Conservation (phyloP, 257 asterid species). For the Capsicum rhomboideum region DNA sequence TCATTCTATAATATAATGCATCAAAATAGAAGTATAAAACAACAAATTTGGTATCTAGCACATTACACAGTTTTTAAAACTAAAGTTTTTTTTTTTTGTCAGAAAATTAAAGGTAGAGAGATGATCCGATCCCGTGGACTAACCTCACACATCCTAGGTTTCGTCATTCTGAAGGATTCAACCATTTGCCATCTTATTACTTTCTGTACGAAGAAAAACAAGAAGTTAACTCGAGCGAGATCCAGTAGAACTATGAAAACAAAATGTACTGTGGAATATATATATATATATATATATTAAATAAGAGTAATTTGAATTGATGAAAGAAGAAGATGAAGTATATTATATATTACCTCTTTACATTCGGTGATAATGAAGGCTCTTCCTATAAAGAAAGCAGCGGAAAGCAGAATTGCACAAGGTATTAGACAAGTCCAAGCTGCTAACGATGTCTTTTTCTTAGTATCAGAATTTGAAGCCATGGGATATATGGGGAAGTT, state of each 20-base stretch:
- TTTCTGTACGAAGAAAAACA: conserved; percentile 25
- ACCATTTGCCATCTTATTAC: conserved; percentile 26
- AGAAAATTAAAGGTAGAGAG: background rate
- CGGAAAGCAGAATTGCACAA: conserved; percentile 32
- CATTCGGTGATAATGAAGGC: conserved; percentile 28
- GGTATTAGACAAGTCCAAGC: conserved; percentile 28
- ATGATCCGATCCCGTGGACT: conserved; percentile 1
- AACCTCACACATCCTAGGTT: conserved; percentile 50
- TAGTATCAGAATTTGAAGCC: conserved; percentile 14
- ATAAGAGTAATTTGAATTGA: background rate
- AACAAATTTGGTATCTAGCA: background rate
- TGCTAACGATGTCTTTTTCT: conserved; percentile 23
- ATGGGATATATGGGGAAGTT: background rate
- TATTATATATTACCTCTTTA: conserved; percentile 31
- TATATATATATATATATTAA: no score
- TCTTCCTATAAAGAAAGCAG: conserved; percentile 35
- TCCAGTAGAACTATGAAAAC: background rate
- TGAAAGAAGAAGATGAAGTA: background rate
- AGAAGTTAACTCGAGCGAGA: background rate
- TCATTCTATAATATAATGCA: conserved; percentile 25
- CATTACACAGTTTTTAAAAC: background rate
- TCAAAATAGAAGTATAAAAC: background rate
- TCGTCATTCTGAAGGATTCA: conserved; percentile 12
- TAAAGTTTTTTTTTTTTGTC: background rate
- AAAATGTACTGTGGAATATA: background rate